Percentiles rank a stretch among this genome's conserved stretches.
These are phyloP conservation scores for Emericellopsis cladophorae DNA, from an alignment of 2,329 filamentous ascomycete genomes.

Conservation along the genomic window DNA sequence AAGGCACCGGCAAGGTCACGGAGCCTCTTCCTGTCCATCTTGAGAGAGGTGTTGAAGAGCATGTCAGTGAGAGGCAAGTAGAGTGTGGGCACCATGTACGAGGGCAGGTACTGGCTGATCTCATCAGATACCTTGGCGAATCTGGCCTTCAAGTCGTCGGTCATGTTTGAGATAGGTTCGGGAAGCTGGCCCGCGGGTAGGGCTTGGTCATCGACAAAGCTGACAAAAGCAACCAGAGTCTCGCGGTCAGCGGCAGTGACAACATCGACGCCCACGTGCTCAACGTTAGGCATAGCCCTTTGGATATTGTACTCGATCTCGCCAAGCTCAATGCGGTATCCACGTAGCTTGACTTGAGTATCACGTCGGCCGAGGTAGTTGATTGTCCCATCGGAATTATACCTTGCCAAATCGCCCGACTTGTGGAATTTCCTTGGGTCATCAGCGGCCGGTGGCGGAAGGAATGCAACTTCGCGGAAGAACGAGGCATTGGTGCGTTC, in stretches of 20 bases:
- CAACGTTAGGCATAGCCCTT: neutral
- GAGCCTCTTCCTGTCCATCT: constrained; percentile 6
- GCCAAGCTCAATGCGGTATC: constrained; percentile 40
- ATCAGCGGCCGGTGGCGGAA: constrained; percentile 5
- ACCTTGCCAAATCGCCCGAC: constrained; percentile 4
- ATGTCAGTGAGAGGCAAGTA: constrained; percentile 4
- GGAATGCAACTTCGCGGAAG: constrained; percentile 8
- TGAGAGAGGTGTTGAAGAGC: constrained; percentile 5
- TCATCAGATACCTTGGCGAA: neutral
- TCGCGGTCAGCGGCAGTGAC: neutral
- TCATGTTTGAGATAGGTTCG: constrained; percentile 1
- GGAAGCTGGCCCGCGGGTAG: neutral
- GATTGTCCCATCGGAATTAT: constrained; percentile 2
- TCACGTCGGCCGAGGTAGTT: constrained; percentile 14
- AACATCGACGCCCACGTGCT: constrained; percentile 1
- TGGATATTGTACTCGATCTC: constrained; percentile 8
- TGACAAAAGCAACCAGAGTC: neutral
- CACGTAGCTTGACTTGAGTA: constrained; percentile 45
- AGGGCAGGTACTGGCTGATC: constrained; percentile 1
- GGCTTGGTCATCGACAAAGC: neutral
- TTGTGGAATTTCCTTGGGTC: constrained; percentile 6
- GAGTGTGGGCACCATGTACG: constrained; percentile 6
- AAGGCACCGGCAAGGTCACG: neutral
- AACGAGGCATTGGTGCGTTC: constrained; percentile 9
- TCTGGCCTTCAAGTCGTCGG: neutral